Evolutionary conservation across 306 rosid species (phyloP).

Genomic region (Senna siamea): DNA sequence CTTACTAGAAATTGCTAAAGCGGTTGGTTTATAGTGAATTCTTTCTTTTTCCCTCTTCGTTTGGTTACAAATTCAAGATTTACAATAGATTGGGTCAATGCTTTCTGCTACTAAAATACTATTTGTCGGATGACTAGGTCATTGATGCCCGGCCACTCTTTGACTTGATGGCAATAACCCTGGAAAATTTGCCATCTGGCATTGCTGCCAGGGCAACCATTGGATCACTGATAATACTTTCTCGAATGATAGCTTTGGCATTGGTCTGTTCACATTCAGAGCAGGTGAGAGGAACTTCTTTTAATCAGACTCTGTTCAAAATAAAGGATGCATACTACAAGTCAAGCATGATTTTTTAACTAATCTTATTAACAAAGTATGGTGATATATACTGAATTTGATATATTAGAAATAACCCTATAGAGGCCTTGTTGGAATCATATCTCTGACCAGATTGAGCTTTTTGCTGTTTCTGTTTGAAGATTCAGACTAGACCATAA

Average conservation of each 20-base stretch:
- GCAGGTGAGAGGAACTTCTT: slow-evolving; percentile 59
- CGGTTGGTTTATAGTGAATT: slow-evolving; percentile 53
- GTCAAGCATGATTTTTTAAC: slow-evolving; percentile 14
- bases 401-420: not conserved
- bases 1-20: slow-evolving; percentile 80
- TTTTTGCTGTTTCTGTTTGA: not conserved
- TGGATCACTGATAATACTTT: slow-evolving; percentile 77
- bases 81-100: slow-evolving; percentile 5
- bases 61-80: not conserved
- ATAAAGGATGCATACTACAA: slow-evolving; percentile 6
- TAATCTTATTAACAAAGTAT: not conserved
- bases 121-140: slow-evolving; percentile 55
- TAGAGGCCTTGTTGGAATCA: not conserved
- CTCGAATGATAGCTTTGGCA: slow-evolving; percentile 69
- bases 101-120: slow-evolving; percentile 34
- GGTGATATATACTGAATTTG: not conserved
- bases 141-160: slow-evolving; percentile 71
- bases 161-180: slow-evolving; percentile 84
- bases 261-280: slow-evolving; percentile 55
- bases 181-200: slow-evolving; percentile 85
- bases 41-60: not conserved
- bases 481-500: not conserved
- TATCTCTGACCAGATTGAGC: slow-evolving; percentile 4
- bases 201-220: slow-evolving; percentile 74
- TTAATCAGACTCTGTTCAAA: not conserved